A percentile compares a stretch with the other conserved stretches of the same genome.
Evolutionary conservation across 352 stramenopile genomes (phyloP).

Genomic region (Globisporangium echinulatum): DNA sequence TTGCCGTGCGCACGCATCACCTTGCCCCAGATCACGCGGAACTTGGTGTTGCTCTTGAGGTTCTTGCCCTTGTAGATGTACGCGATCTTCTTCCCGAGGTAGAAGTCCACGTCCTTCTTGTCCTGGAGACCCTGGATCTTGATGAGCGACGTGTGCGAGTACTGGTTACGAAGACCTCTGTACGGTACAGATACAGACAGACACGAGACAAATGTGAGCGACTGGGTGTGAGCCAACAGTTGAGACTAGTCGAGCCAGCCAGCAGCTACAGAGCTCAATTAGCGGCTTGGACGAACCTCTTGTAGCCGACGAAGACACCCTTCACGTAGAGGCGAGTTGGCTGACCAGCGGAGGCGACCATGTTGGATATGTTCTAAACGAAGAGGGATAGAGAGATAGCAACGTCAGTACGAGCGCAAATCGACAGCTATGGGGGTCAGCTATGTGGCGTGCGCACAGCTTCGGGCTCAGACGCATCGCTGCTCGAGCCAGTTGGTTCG

Average conservation of each 20-base stretch:
- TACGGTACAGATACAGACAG: background rate
- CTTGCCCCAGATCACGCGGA: conserved; percentile 99
- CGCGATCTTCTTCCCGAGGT: conserved; percentile 99
- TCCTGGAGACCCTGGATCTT: conserved; percentile 99
- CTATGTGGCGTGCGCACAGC: too few relatives aligned
- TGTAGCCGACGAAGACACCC: conserved; percentile 98
- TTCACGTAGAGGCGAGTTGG: conserved; percentile 97
- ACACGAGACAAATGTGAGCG: background rate
- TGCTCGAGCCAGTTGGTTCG: background rate
- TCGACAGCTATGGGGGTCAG: too few relatives aligned
- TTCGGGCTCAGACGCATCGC: too few relatives aligned
- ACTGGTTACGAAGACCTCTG: conserved; percentile 94
- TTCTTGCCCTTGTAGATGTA: conserved; percentile 99
- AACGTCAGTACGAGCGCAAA: conserved; percentile 3
- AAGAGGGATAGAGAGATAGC: conserved; percentile 5
- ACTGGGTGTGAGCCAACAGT: background rate
- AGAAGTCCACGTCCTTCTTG: conserved; percentile 98
- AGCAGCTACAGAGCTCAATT: background rate
- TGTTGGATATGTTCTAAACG: conserved; percentile 77
- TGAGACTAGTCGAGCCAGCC: background rate
- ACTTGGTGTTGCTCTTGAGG: conserved; percentile 95
- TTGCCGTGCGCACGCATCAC: conserved; percentile 96
- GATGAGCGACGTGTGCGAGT: conserved; percentile 97
- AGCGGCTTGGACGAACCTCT: conserved; percentile 54
- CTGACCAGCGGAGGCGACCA: conserved; percentile 88